Base-by-base conservation (phyloP, 805 yeast species). In the Candida coleopterorum region DNA sequence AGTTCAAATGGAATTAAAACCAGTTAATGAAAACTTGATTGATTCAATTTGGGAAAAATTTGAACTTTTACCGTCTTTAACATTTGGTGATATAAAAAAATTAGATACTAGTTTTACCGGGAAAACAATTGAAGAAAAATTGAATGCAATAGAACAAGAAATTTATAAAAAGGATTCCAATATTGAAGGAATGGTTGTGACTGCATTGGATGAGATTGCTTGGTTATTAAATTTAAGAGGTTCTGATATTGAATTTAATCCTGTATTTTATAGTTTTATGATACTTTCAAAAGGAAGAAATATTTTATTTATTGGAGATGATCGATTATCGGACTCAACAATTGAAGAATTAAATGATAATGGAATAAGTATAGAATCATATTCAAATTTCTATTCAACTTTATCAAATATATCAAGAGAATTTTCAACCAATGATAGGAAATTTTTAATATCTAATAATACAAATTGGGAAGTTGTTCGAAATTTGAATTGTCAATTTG, bases 151-250 rank as follows among this genome's bases (percentile, higher is more conserved):
- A 21, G 43, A 42, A n/a, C 42, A 64, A 17, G 34, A 48, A 10
- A 39, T 49, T 1, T 50, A 51, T 21, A 47, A 67, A 23, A 33
- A 56, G 5, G 50, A 56, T 27, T 18, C 32, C n/a, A 20, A 18
- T 20, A 53, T 59, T 21, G 52, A 56, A 26, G 68, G 68, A 8
- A 46, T 66, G 36, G 64, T 75, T 9, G 45, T 52, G 2, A 49
- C 53, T 10, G 80, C 89, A 0, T 62, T 89, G 37, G 97, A 90
- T 62, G 96, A 89, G 49, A 75, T 88, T 39, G 93, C 95, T 4
- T 89, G 97, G 96, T 62, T 88, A 29, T 53, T 74, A 41, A 74
- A 74, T 43, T 53, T 75, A 38, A 57, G 81, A 41, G 80, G 79
- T 18, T 70, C 55, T 34, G 81, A 75, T 50, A 75, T 75, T 40